Base-by-base conservation (phyloP, 768 basidiomycete genomes). In the Suillus americanus region DNA sequence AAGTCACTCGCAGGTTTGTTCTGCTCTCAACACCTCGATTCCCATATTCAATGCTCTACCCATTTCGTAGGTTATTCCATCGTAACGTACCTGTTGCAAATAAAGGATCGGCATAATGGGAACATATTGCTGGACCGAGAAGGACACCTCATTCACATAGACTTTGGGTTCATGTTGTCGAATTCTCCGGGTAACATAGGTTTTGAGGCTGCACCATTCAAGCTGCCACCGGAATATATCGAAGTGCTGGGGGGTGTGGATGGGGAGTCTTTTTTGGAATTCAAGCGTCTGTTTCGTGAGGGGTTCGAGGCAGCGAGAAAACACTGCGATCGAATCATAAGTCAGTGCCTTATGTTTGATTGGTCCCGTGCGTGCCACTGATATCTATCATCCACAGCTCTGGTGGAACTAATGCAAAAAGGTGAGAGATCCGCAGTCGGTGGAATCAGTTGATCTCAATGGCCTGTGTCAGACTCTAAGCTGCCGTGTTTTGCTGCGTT, bases 201-300 rank as follows among this genome's bases (percentile, higher is more conserved):
- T 33, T 99, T 99, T 75, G 97, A 99, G 79, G 97, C 96, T n/a
- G 96, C 97, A 2, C 97, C 97, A 1, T 99, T 99, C 85, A 99
- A 99, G 76, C 79, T 99, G 14, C 89, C 95, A 9, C 82, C 90
- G 61, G 97, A 99, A 76, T 99, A 99, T 76, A 84, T 99, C 61
- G 97, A 99, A 69, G 92, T 99, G 35, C 82, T 99, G 37, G 97
- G 97, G 10, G 97, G 97, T 3, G 79, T 92, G 48, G 83, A 90
- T 60, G 85, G 89, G 35, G 81, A 88, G 28, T 83, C 91, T 14
- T 98, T 90, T 73, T 74, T 82, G 51, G 92, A 97, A 73, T 99
- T 98, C 80, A 90, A 86, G 72, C 82, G 83, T 62, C 79, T 97
- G 45, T 98, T 99, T 79, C 90, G 87, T 68, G 91, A 96, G 70